These are phyloP conservation scores for Penium margaritaceum DNA, from an alignment of 139 green algal species.

Conservation along the genomic window DNA sequence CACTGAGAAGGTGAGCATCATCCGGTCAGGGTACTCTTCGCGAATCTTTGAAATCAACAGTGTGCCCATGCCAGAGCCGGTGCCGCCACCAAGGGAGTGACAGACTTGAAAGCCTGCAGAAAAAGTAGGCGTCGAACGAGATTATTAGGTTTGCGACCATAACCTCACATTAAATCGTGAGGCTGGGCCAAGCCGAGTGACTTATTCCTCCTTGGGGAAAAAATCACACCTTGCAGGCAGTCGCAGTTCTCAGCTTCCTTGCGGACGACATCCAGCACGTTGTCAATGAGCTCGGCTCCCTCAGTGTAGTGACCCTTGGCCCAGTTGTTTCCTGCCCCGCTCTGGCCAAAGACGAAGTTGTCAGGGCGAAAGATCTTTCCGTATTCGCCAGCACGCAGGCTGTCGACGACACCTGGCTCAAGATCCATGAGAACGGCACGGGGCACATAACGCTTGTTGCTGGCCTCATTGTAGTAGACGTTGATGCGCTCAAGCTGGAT, in stretches of 20 bases:
- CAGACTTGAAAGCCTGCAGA: constrained; percentile 92
- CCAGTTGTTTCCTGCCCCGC: constrained; percentile 98
- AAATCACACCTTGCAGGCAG: constrained; percentile 85
- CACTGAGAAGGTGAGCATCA: constrained; percentile 99
- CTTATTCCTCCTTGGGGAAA: too few species aligned
- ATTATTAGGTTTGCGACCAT: too few species aligned
- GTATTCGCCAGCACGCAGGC: constrained; percentile 84
- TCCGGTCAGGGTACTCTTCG: constrained; percentile 95
- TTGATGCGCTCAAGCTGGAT: constrained; percentile 98
- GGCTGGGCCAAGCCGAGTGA: too few species aligned
- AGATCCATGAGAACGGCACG: constrained; percentile 95
- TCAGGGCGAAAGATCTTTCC: constrained; percentile 93
- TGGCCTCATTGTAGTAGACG: constrained; percentile 99
- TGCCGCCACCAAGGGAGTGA: constrained; percentile 94
- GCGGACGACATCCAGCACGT: constrained; percentile 91
- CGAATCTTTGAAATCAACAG: constrained; percentile 96
- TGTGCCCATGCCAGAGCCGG: constrained; percentile 94
- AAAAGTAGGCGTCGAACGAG: too few species aligned
- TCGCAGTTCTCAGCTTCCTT: constrained; percentile 98
- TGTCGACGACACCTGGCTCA: constrained; percentile 93
- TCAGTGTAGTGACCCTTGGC: constrained; percentile 99
- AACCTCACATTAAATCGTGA: too few species aligned
- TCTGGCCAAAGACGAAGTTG: constrained; percentile 97
- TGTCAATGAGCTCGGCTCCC: constrained; percentile 96
- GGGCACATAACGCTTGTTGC: constrained; percentile 92